Percentiles rank a stretch among this genome's conserved stretches.
Evolutionary conservation across 345 rosid genomes (phyloP).

Genomic region (Gynandropsis gynandra): DNA sequence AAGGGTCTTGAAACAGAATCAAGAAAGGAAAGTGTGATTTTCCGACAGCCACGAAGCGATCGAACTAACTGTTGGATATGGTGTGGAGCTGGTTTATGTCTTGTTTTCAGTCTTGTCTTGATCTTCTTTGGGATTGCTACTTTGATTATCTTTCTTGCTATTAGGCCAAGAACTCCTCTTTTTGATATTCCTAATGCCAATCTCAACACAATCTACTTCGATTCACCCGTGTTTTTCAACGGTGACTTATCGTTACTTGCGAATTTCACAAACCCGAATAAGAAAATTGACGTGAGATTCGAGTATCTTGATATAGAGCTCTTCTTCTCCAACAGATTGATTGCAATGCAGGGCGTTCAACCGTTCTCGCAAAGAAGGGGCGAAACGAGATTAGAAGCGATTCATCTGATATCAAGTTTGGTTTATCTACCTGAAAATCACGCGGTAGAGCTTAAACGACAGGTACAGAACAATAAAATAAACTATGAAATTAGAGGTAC

Average conservation of each 20-base stretch:
- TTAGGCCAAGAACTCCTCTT: constrained; percentile 59
- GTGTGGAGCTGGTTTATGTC: constrained; percentile 68
- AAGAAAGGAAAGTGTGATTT: constrained; percentile 24
- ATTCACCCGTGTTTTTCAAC: constrained; percentile 68
- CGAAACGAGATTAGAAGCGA: constrained; percentile 41
- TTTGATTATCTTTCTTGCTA: constrained; percentile 46
- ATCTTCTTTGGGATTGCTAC: constrained; percentile 80
- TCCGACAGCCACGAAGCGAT: constrained; percentile 34
- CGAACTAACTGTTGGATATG: constrained; percentile 59
- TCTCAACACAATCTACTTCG: constrained; percentile 70
- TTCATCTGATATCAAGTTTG: constrained; percentile 69
- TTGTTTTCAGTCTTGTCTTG: constrained; percentile 62
- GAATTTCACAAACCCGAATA: constrained; percentile 75
- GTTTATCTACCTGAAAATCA: constrained; percentile 62
- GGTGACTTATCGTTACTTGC: constrained; percentile 61
- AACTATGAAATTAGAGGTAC: constrained; percentile 52
- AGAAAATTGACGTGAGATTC: constrained; percentile 53
- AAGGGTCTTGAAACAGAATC: constrained; percentile 24
- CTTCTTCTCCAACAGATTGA: constrained; percentile 50
- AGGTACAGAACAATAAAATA: constrained; percentile 52
- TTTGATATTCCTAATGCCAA: constrained; percentile 68
- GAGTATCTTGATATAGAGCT: constrained; percentile 53
- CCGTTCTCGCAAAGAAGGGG: constrained; percentile 57
- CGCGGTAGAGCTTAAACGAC: constrained; percentile 55
- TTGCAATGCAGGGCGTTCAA: constrained; percentile 50